Base-by-base conservation (phyloP, 2,329 filamentous ascomycete species). In the Fusarium zealandicum region DNA sequence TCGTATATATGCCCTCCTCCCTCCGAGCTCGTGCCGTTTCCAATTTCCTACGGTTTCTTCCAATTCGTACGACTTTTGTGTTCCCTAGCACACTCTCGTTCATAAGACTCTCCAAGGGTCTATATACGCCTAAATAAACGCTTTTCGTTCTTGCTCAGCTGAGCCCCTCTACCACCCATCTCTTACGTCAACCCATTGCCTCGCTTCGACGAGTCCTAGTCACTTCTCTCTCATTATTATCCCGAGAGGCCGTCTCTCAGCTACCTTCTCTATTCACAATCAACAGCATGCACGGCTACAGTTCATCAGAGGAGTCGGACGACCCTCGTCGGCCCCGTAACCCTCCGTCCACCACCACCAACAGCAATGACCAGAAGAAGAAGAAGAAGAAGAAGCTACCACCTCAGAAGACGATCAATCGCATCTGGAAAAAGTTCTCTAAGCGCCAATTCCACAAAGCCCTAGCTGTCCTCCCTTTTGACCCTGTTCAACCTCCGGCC, bases 341-440 rank as follows among this genome's bases (percentile, higher is more conserved):
- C 9, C 71, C 69, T 16, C 74, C 74, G 6, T 68, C 73, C 40
- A 63, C 67, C 31, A 73, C 46, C 17, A 72, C 54, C 42, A 73
- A 60, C 42, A 71, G 58, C 17, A 74, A 69, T 22, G 73, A 73
- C 38, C 72, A 77, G 22, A 78, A 84, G 64, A 82, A 84, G 67
- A 84, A 83, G 70, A 66, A 57, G 46, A 69, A 84, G 71, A 69
- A 68, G 65, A 68, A 80, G 65, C 79, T 82, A 59, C 77, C 83
- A 12, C 87, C 87, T 1, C 87, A 90, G 69, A 80, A 85, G 65
- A 81, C 80, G 54, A 87, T 90, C 69, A 85, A 89, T 69, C 80
- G 81, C 52, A 85, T 88, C 57, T 90, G 87, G 87, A 80, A 80
- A 67, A 79, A 76, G 18, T 86, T 87, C 63, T 80, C 79, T 12